Evolutionary conservation across 768 basidiomycete species (phyloP).

Genomic region (Lactarius vividus): DNA sequence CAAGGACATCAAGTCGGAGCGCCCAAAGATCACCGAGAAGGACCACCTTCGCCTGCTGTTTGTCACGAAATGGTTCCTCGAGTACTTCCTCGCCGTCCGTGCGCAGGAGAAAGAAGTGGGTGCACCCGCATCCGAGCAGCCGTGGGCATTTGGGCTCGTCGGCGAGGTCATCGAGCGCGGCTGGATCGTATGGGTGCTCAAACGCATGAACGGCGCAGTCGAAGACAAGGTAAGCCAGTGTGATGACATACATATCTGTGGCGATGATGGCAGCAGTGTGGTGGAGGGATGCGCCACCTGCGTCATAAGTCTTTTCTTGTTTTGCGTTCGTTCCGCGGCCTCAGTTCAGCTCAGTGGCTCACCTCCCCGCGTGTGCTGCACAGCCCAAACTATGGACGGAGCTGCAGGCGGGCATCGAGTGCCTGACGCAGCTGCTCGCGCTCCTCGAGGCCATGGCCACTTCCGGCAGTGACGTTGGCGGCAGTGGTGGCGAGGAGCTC

Average conservation of each 20-base stretch:
- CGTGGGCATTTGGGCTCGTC: constrained; percentile 70
- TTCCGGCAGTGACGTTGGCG: constrained; percentile 42
- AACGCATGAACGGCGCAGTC: constrained; percentile 81
- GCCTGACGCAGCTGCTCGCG: constrained; percentile 86
- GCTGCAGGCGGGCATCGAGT: constrained; percentile 90
- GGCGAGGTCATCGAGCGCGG: constrained; percentile 82
- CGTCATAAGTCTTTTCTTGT: not conserved
- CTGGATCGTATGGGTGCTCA: constrained; percentile 89
- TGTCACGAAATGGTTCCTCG: constrained; percentile 87
- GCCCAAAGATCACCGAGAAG: constrained; percentile 90
- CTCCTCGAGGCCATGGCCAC: constrained; percentile 83
- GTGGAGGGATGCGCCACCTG: constrained; percentile 17
- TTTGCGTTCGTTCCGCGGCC: not conserved
- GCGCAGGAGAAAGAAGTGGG: constrained; percentile 40
- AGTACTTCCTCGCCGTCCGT: constrained; percentile 71
- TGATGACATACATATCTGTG: too few relatives aligned
- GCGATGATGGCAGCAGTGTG: too few relatives aligned
- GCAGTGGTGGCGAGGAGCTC: constrained; percentile 32
- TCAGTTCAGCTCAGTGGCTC: not conserved
- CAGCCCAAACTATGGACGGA: constrained; percentile 95
- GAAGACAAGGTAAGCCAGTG: constrained; percentile 73
- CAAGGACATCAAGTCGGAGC: constrained; percentile 91
- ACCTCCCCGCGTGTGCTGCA: constrained; percentile 13
- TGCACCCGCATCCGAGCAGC: constrained; percentile 39
- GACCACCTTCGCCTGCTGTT: constrained; percentile 88